These are phyloP conservation scores for Komagataella populi DNA, from an alignment of 805 yeast genomes.

Conservation along the genomic window DNA sequence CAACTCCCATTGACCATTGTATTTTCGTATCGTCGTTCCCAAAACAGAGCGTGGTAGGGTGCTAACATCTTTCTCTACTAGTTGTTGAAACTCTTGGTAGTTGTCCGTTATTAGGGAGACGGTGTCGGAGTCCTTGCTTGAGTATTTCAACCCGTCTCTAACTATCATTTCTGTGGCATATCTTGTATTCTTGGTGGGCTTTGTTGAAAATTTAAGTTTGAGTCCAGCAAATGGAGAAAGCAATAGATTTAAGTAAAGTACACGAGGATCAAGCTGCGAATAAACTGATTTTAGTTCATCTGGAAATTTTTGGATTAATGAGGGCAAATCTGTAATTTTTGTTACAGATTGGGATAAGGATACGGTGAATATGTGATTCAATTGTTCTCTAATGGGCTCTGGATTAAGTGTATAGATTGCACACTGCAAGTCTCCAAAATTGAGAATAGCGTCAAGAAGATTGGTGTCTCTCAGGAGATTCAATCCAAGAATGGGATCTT, in stretches of 20 bases:
- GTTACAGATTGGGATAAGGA: slow-evolving; percentile 1
- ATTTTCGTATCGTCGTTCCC: slow-evolving; percentile 45
- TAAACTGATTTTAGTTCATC: not conserved
- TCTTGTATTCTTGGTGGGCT: slow-evolving; percentile 14
- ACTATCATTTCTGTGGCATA: slow-evolving; percentile 37
- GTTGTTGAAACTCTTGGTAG: slow-evolving; percentile 11
- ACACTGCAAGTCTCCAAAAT: slow-evolving; percentile 18
- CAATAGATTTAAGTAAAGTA: slow-evolving; percentile 34
- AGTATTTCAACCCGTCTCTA: slow-evolving; percentile 58
- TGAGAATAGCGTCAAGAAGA: slow-evolving; percentile 47
- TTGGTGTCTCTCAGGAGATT: slow-evolving; percentile 38
- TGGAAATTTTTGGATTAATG: slow-evolving; percentile 8
- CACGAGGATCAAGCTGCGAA: not conserved
- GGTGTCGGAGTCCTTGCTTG: slow-evolving; percentile 38
- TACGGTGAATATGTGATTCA: slow-evolving; percentile 2
- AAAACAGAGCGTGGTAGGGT: slow-evolving; percentile 34
- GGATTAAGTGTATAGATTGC: slow-evolving; percentile 9
- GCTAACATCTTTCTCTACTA: slow-evolving; percentile 15
- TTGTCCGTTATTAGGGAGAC: slow-evolving; percentile 30
- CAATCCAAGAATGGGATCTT: slow-evolving; percentile 51
- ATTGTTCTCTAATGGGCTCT: slow-evolving; percentile 7
- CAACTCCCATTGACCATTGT: slow-evolving; percentile 37
- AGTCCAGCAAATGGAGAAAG: slow-evolving; percentile 34
- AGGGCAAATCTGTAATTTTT: slow-evolving; percentile 8
- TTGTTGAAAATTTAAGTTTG: slow-evolving; percentile 20